Conservation (phyloP, 768 basidiomycete genomes). For the Pisolithus microcarpus region DNA sequence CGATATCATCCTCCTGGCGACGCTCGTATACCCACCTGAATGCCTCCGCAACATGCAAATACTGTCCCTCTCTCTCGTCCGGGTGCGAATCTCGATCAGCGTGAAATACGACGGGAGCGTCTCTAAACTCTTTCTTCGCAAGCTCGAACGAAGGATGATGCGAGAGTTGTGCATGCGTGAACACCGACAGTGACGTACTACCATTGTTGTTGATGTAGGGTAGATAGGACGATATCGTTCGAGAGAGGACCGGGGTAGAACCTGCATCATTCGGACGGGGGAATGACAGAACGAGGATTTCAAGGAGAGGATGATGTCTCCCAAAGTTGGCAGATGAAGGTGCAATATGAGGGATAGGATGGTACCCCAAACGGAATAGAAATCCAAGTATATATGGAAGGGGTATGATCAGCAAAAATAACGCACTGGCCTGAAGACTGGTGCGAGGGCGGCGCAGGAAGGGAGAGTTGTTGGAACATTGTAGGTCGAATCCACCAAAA, state of each 20-base stretch:
- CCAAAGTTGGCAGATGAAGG: constrained; percentile 10
- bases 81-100: constrained; percentile 26
- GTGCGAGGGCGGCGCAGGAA: constrained; percentile 1
- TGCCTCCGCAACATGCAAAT: constrained; percentile 37
- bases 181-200: constrained; percentile 27
- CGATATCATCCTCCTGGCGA: background rate
- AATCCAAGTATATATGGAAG: constrained; percentile 5
- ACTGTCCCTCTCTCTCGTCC: constrained; percentile 24
- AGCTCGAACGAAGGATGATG: constrained; percentile 27
- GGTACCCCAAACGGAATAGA: background rate
- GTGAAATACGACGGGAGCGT: constrained; percentile 17
- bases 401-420: constrained; percentile 9
- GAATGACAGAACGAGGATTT: constrained; percentile 35
- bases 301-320: constrained; percentile 26
- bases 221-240: constrained; percentile 32
- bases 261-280: constrained; percentile 31
- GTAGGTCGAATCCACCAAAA: background rate
- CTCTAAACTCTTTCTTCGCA: constrained; percentile 19
- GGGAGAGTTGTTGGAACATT: background rate
- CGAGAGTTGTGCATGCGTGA: constrained; percentile 27
- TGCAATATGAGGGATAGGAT: constrained; percentile 1
- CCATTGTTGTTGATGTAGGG: constrained; percentile 25
- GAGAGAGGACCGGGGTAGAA: constrained; percentile 24
- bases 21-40: constrained; percentile 29
- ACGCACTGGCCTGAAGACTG: constrained; percentile 14